Conservation (phyloP, 352 stramenopile genomes). For the Pythium folliculosum region DNA sequence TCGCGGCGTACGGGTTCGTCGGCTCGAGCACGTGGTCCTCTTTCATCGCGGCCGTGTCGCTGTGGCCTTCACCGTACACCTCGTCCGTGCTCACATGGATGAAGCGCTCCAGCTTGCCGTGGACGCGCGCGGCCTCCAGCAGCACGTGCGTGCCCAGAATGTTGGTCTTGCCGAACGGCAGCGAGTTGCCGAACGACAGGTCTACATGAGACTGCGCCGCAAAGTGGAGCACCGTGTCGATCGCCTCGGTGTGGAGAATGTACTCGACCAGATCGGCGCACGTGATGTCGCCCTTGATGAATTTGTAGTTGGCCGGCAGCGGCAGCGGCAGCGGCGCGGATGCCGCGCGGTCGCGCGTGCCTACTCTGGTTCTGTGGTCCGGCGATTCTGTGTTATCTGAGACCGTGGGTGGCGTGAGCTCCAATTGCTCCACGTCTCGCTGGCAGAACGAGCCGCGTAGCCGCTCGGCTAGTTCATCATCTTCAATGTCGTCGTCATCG, state of each 20-base stretch:
- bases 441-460: constrained; percentile 66
- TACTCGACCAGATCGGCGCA: constrained; percentile 94
- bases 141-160: constrained; percentile 98
- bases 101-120: constrained; percentile 90
- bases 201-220: constrained; percentile 98
- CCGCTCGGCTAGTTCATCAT: constrained; percentile 43
- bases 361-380: not conserved
- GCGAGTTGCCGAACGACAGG: constrained; percentile 98
- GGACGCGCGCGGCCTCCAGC: constrained; percentile 93
- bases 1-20: constrained; percentile 98
- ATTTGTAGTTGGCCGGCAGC: constrained; percentile 89
- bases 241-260: constrained; percentile 93
- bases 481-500: constrained; percentile 30
- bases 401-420: constrained; percentile 8
- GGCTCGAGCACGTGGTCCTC: constrained; percentile 95
- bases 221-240: constrained; percentile 99
- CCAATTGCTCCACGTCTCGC: constrained; percentile 32
- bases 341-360: constrained; percentile 71
- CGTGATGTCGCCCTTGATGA: constrained; percentile 97
- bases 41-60: constrained; percentile 91
- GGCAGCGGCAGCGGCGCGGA: constrained; percentile 25
- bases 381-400: not conserved
- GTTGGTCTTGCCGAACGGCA: constrained; percentile 98
- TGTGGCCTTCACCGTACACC: constrained; percentile 96
- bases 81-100: constrained; percentile 99